Evolutionary conservation across 176 grass and related monocot genomes (phyloP).

Genomic region (Urochloa ruziziensis): DNA sequence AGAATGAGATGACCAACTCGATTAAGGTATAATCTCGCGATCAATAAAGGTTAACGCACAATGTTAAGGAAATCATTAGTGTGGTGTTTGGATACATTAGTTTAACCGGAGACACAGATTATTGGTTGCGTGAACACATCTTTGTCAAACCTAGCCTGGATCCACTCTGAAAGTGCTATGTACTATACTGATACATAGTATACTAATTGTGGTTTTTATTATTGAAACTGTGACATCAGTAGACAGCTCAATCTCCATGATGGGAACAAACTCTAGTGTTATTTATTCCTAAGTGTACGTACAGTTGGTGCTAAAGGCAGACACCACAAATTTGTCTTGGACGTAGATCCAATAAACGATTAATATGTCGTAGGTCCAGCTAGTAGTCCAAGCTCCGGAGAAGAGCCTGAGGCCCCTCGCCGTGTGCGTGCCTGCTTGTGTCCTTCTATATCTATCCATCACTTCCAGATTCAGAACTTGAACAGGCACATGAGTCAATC

Average conservation of each 20-base stretch:
- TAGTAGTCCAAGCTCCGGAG: no score
- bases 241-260: background rate
- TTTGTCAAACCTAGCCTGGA: background rate
- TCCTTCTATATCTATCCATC: constrained; percentile 33
- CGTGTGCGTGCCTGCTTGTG: constrained; percentile 61
- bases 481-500: background rate
- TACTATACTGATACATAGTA: background rate
- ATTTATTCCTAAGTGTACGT: background rate
- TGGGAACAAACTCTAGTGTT: background rate
- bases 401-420: constrained; percentile 63
- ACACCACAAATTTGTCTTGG: constrained; percentile 31
- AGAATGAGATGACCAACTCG: background rate
- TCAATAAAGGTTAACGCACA: no score
- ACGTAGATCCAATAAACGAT: constrained; percentile 77
- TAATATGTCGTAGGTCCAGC: no score
- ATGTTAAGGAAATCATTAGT: no score
- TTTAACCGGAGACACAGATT: background rate
- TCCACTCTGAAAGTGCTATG: background rate
- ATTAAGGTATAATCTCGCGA: no score
- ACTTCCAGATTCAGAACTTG: constrained; percentile 75
- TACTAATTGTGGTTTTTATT: background rate
- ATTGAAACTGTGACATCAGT: background rate
- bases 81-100: background rate
- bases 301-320: background rate
- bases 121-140: background rate